Evolutionary conservation across 208 protist species (phyloP).

Genomic region (Trypanosoma mega): DNA sequence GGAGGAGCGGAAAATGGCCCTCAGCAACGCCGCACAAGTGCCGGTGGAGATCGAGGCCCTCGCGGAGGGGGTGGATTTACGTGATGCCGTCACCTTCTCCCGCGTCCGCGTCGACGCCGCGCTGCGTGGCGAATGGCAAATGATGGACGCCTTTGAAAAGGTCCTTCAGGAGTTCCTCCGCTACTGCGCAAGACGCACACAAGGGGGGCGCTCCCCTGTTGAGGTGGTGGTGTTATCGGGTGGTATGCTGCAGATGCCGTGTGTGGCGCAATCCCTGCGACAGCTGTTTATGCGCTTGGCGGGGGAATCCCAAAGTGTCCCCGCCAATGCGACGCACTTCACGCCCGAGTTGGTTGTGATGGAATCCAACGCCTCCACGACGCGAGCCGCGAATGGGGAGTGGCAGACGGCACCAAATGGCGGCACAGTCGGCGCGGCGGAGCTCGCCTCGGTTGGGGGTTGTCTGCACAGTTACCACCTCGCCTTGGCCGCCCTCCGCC

Average conservation of each 20-base stretch:
- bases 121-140: slow-evolving; percentile 59
- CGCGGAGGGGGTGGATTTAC: slow-evolving; percentile 85
- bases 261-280: slow-evolving; percentile 42
- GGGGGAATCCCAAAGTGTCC: neutral
- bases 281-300: slow-evolving; percentile 28
- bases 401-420: slow-evolving; percentile 14
- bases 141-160: slow-evolving; percentile 58
- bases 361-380: slow-evolving; percentile 12
- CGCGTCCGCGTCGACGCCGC: slow-evolving; percentile 66
- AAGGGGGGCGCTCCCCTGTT: slow-evolving; percentile 25
- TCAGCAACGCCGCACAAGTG: slow-evolving; percentile 62
- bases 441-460: slow-evolving; percentile 61
- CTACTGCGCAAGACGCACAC: slow-evolving; percentile 1
- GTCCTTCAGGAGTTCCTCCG: slow-evolving; percentile 53
- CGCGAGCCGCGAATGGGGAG: no score
- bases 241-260: slow-evolving; percentile 77
- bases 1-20: slow-evolving; percentile 79
- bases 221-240: slow-evolving; percentile 65
- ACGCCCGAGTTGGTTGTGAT: slow-evolving; percentile 29
- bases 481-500: slow-evolving; percentile 26
- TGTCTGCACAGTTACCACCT: slow-evolving; percentile 70
- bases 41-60: slow-evolving; percentile 87
- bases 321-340: slow-evolving; percentile 1
- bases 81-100: slow-evolving; percentile 69
- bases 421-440: slow-evolving; percentile 47